Conservation (phyloP, 1,139 yeast species). For the Taphrina flavorubra region DNA sequence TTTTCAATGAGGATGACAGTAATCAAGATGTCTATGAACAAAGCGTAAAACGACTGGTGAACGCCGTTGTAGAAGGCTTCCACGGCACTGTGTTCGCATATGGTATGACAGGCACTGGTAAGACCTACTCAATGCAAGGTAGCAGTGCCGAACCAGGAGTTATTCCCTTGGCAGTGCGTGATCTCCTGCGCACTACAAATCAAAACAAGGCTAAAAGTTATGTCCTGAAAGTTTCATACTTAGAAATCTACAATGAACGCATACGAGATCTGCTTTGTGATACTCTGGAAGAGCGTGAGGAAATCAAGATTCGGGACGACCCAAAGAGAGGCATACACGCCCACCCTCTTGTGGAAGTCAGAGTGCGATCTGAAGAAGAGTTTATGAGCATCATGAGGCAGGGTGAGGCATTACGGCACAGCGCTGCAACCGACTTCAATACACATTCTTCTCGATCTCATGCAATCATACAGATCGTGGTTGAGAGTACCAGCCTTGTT, state of each 20-base stretch:
- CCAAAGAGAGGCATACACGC: conserved; percentile 73
- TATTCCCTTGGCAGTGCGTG: conserved; percentile 72
- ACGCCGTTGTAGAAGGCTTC: conserved; percentile 73
- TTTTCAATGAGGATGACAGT: conserved; percentile 56
- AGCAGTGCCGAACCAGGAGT: conserved; percentile 70
- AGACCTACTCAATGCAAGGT: conserved; percentile 91
- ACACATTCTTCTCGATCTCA: conserved; percentile 85
- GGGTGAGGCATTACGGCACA: conserved; percentile 77
- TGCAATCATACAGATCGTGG: conserved; percentile 76
- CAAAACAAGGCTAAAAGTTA: conserved; percentile 50
- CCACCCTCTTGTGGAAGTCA: conserved; percentile 71
- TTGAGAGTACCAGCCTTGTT: conserved; percentile 55
- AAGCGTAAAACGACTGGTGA: conserved; percentile 67
- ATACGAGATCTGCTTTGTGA: conserved; percentile 68
- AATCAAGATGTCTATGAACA: conserved; percentile 67
- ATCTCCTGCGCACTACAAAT: conserved; percentile 63
- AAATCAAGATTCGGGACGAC: conserved; percentile 77
- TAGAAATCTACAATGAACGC: conserved; percentile 90
- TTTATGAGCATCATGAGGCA: conserved; percentile 63
- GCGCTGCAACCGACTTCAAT: conserved; percentile 89
- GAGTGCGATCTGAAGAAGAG: conserved; percentile 64
- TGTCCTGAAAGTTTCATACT: conserved; percentile 67
- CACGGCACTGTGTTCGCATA: conserved; percentile 91
- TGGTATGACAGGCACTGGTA: conserved; percentile 97
- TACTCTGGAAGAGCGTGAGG: conserved; percentile 51